A percentile compares a stretch with the other conserved stretches of the same genome.
These are phyloP conservation scores for Coemansia erecta DNA, from an alignment of 192 early-diverging fungal genomes.

Conservation along the genomic window DNA sequence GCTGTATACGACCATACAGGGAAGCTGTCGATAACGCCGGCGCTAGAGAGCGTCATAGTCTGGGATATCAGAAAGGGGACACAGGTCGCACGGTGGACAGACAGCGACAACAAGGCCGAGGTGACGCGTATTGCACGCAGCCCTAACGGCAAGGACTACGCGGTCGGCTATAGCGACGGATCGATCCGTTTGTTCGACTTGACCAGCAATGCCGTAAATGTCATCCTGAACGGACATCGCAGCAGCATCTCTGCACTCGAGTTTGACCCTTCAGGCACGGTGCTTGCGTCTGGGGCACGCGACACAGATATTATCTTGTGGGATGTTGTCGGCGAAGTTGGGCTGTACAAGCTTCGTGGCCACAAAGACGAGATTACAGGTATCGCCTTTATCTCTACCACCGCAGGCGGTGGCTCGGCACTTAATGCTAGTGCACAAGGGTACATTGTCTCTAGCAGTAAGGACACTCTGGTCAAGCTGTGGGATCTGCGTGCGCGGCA, in stretches of 20 bases:
- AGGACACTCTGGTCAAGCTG: slow-evolving; percentile 93
- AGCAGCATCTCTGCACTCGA: slow-evolving; percentile 78
- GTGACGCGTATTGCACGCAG: slow-evolving; percentile 79
- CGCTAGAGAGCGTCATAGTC: slow-evolving; percentile 76
- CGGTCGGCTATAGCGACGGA: slow-evolving; percentile 93
- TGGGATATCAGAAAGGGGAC: slow-evolving; percentile 88
- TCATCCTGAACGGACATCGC: slow-evolving; percentile 90
- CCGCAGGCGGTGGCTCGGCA: slow-evolving; percentile 18
- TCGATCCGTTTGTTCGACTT: slow-evolving; percentile 87
- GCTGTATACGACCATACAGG: slow-evolving; percentile 68
- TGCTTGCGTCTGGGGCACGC: slow-evolving; percentile 84
- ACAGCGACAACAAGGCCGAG: slow-evolving; percentile 77
- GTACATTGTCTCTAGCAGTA: slow-evolving; percentile 85
- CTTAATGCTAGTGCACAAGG: slow-evolving; percentile 57
- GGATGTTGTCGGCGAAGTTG: slow-evolving; percentile 90
- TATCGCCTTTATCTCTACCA: slow-evolving; percentile 37
- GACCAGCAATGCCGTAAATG: slow-evolving; percentile 53
- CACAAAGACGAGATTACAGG: slow-evolving; percentile 94
- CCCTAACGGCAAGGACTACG: slow-evolving; percentile 68
- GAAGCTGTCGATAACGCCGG: slow-evolving; percentile 73
- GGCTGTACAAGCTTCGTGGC: slow-evolving; percentile 83
- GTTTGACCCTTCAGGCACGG: slow-evolving; percentile 77
- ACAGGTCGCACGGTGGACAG: slow-evolving; percentile 72
- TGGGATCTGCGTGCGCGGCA: slow-evolving; percentile 95
- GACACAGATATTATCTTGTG: slow-evolving; percentile 96